These are phyloP conservation scores for Trematosphaeria pertusa DNA, from an alignment of 2,329 filamentous ascomycete genomes.

Conservation along the genomic window DNA sequence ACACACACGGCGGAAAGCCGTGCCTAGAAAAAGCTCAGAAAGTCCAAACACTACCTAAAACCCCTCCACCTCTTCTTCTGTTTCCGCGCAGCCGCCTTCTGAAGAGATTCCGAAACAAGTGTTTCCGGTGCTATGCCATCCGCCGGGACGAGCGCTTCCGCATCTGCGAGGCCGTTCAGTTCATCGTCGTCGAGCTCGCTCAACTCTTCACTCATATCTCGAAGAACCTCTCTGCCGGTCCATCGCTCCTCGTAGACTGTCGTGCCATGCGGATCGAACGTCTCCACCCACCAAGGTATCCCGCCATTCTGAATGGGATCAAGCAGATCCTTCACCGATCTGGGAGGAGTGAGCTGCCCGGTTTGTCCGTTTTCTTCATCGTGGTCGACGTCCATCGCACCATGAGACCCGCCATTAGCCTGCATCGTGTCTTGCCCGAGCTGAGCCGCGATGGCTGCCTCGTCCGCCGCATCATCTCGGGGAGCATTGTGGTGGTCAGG, in stretches of 20 bases:
- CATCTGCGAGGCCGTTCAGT: constrained; percentile 66
- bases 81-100: constrained; percentile 37
- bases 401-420: constrained; percentile 21
- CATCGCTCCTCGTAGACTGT: constrained; percentile 77
- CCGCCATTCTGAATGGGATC: constrained; percentile 67
- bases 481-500: constrained; percentile 33
- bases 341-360: constrained; percentile 70
- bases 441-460: constrained; percentile 45
- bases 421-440: constrained; percentile 38
- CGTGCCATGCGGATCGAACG: constrained; percentile 80
- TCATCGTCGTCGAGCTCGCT: constrained; percentile 94
- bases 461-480: constrained; percentile 44
- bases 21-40: constrained; percentile 5
- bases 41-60: constrained; percentile 18
- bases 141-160: constrained; percentile 36
- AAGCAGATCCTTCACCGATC: constrained; percentile 59
- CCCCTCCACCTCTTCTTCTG: constrained; percentile 38
- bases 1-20: constrained; percentile 6
- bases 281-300: constrained; percentile 84
- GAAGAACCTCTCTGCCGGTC: constrained; percentile 73
- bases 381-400: constrained; percentile 30
- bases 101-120: constrained; percentile 30
- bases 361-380: constrained; percentile 24
- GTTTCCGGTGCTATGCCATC: constrained; percentile 30
- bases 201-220: constrained; percentile 81